Percentiles rank a stretch among this genome's conserved stretches.
phyloP scores from a whole-genome alignment of 129 eudicot species.

The Centrapalus pauciflorus region DNA sequence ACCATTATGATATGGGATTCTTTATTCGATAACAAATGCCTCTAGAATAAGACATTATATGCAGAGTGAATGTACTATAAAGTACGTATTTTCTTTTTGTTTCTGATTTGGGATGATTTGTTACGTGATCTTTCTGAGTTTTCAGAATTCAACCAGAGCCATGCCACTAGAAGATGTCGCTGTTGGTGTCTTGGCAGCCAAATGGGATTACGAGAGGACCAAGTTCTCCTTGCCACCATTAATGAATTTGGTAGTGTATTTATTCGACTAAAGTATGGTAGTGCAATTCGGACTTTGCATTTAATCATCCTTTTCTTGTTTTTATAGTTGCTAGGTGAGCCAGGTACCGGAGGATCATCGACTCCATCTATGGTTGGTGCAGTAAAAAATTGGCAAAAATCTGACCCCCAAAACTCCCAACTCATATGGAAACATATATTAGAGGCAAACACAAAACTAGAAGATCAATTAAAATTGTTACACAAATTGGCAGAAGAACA shows the following conservation, averaged over 20 bases:
- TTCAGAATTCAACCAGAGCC: constrained; percentile 61
- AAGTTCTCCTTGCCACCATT: constrained; percentile 80
- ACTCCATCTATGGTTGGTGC: constrained; percentile 99
- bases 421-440: constrained; percentile 75
- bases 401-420: constrained; percentile 68
- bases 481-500: constrained; percentile 56
- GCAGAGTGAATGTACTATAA: neutral
- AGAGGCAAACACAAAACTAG: constrained; percentile 67
- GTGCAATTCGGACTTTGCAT: neutral
- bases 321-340: constrained; percentile 85
- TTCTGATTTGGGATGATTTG: neutral
- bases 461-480: constrained; percentile 51
- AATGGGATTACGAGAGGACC: constrained; percentile 94
- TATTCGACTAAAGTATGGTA: no score
- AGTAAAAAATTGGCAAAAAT: constrained; percentile 90
- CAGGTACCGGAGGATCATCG: constrained; percentile 98
- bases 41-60: neutral
- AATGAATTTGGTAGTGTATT: constrained; percentile 82
- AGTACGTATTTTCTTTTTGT: neutral
- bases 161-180: constrained; percentile 65
- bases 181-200: constrained; percentile 58
- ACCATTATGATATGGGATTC: neutral
- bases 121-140: constrained; percentile 26
- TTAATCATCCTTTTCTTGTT: neutral
- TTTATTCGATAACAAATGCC: neutral